A percentile compares a stretch with the other conserved stretches of the same genome.
These are phyloP conservation scores for Globisporangium acanthophoron DNA, from an alignment of 352 stramenopile species.

Conservation along the genomic window DNA sequence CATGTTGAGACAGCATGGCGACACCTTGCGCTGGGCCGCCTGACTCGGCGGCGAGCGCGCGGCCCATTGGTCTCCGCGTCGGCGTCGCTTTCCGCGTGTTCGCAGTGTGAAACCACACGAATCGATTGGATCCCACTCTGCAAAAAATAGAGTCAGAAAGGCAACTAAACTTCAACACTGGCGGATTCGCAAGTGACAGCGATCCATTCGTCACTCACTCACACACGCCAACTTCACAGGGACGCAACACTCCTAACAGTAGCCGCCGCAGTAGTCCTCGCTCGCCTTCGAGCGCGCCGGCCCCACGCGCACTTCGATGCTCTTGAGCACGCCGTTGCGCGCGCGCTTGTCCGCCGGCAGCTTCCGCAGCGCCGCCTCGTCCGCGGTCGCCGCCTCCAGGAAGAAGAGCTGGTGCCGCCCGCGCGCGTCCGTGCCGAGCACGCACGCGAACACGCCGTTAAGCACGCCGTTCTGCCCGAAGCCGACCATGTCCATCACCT, in stretches of 20 bases:
- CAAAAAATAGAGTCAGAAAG: neutral
- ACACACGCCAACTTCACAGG: neutral
- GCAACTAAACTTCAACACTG: neutral
- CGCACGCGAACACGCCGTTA: slow-evolving; percentile 51
- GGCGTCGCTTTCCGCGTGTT: neutral
- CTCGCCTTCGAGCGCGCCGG: slow-evolving; percentile 31
- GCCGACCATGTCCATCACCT: slow-evolving; percentile 46
- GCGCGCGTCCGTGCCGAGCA: slow-evolving; percentile 42
- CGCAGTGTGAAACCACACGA: too few species aligned
- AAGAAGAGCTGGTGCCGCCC: slow-evolving; percentile 61
- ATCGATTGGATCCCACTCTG: neutral
- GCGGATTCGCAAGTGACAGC: too few species aligned
- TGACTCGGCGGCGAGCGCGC: neutral
- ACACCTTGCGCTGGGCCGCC: neutral
- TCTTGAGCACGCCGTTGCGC: slow-evolving; percentile 38
- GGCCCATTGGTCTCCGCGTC: neutral
- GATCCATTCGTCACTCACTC: neutral
- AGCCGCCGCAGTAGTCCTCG: slow-evolving; percentile 53
- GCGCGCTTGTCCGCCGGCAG: slow-evolving; percentile 21
- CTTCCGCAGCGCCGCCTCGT: slow-evolving; percentile 41
- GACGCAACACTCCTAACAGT: slow-evolving; percentile 25
- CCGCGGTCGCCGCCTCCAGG: slow-evolving; percentile 33
- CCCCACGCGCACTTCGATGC: slow-evolving; percentile 44
- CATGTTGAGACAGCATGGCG: too few species aligned
- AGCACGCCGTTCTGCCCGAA: slow-evolving; percentile 56